Evolutionary conservation across 345 rosid species (phyloP).

Genomic region (Eucalyptus pumila): DNA sequence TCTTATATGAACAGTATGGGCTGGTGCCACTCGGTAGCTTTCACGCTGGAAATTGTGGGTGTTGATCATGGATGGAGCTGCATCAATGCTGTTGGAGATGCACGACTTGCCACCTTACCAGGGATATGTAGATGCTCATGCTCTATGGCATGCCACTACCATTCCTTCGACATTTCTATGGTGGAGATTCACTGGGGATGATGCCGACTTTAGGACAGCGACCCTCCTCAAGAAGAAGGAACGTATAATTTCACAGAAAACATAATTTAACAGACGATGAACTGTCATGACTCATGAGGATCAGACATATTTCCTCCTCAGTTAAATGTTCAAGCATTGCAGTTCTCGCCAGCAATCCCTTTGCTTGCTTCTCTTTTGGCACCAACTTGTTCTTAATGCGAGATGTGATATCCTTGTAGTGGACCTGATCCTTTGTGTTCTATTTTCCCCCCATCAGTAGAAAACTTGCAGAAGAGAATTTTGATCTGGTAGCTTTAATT

Average conservation of each 20-base stretch:
- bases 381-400: not conserved
- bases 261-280: not conserved
- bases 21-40: slow-evolving; percentile 43
- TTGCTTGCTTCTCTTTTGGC: not conserved
- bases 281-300: not conserved
- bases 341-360: not conserved
- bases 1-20: slow-evolving; percentile 77
- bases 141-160: slow-evolving; percentile 52
- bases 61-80: slow-evolving; percentile 23
- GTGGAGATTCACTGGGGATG: slow-evolving; percentile 84
- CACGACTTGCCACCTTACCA: slow-evolving; percentile 56
- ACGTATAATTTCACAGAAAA: slow-evolving; percentile 1
- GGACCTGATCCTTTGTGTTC: not conserved
- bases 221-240: slow-evolving; percentile 43
- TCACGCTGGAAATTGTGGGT: slow-evolving; percentile 70
- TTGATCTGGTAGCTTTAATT: not conserved
- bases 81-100: slow-evolving; percentile 40
- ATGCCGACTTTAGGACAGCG: slow-evolving; percentile 55
- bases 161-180: slow-evolving; percentile 60
- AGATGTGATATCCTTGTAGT: not conserved
- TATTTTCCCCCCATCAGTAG: not conserved
- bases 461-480: not conserved
- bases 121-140: slow-evolving; percentile 64
- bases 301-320: not conserved
- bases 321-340: not conserved